Base-by-base conservation (phyloP, 164 flowering plant genomes). In the Berberis vulgaris region DNA sequence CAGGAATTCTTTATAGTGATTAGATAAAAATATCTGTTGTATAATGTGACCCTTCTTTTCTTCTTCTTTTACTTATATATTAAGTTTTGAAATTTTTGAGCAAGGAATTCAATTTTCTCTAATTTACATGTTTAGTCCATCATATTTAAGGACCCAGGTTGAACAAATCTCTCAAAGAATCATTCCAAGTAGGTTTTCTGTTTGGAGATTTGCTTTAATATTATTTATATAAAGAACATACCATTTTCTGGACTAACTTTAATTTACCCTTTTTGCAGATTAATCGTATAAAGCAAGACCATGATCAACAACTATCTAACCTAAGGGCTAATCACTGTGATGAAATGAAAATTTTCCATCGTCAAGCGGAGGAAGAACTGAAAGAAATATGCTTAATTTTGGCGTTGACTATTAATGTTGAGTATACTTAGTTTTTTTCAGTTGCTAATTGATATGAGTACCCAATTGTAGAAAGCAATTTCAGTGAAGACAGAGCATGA, bases 401-500 rank as follows among this genome's bases (percentile, higher is more conserved):
- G 43, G 60, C 54, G 11, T n/a, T 41, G 5, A 4, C 46, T 49
- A 52, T 57, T 10, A 13, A 49, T 57, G n/a, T 64, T 52, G 39
- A 26, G 45, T 47, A 65, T 5, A 40, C 45, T 47, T 53, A 8
- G 9, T 12, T 67, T 53, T 40, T 45, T 67, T 45, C 66, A 64
- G 45, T 41, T 63, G 47, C 67, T 73, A 47, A 68, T 60, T 39
- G 45, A 7, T 63, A 49, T 54, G 41, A 12, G 40, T 49, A 13
- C 66, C 42, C 45, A 7, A 7, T 43, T 68, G 6, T 58, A 93
- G 98, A 91, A 79, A 77, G 75, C 71, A 12, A 68, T 39, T 54
- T 45, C 47, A 60, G 73, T 91, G 44, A 81, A 77, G 75, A 80
- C 78, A 71, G 95, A 94, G 49, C 87, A 86, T 71, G 97, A 94